Conservation (phyloP, 192 early-diverging fungal genomes). For the Coemansia sp. region DNA sequence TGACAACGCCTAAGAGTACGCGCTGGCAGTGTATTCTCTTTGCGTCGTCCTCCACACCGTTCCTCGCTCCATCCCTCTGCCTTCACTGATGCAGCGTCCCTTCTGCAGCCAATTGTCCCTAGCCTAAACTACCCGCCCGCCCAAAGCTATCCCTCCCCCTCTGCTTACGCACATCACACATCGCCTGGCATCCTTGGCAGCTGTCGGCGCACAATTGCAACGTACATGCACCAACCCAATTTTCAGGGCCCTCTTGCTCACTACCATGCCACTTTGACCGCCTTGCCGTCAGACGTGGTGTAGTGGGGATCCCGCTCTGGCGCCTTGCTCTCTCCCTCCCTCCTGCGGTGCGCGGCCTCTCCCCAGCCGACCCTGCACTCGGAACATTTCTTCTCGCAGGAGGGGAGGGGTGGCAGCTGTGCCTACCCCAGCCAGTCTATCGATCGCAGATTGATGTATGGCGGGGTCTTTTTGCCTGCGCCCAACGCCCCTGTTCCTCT, state of each 20-base stretch:
- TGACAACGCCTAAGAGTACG: neutral
- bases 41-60: neutral
- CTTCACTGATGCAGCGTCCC: neutral
- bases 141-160: neutral
- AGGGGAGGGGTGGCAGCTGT: neutral
- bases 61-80: neutral
- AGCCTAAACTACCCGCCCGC: neutral
- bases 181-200: neutral
- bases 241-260: neutral
- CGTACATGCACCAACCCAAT: neutral
- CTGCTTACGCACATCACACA: neutral
- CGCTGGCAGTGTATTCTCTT: neutral
- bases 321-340: neutral
- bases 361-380: constrained; percentile 2
- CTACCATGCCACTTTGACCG: neutral
- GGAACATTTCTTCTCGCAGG: neutral
- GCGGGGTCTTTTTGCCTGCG: neutral
- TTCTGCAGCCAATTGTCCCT: constrained; percentile 2
- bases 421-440: constrained; percentile 13
- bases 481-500: neutral
- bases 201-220: constrained; percentile 3
- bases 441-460: constrained; percentile 22
- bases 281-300: constrained; percentile 11
- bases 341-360: neutral
- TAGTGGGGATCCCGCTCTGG: constrained; percentile 9